Base-by-base conservation (phyloP, 352 stramenopile genomes). In the Globisporangium yorkense region DNA sequence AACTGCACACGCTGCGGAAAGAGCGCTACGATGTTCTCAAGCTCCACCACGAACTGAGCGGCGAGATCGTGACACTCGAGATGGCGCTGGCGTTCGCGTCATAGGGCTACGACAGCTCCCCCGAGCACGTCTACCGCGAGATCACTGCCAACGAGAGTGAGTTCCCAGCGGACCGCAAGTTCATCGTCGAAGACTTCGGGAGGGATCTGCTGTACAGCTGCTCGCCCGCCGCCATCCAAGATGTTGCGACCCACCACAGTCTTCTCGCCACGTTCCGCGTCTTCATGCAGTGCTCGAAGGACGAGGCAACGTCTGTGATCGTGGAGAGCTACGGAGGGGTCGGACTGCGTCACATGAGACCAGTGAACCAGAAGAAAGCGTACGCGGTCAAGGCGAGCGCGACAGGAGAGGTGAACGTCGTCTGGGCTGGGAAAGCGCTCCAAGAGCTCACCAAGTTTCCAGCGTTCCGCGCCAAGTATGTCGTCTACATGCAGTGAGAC, bases 401-500 rank as follows among this genome's bases (percentile, higher is more conserved):
- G 13, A 21, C 13, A 1, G 24, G 45, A 27, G 15, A 27, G 15
- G 18, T 12, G 13, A 48, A 46, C 51, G 37, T 49, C 39, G n/a
- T 47, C 13, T 56, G 51, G 51, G 47, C 35, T 18, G 51, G 51
- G 16, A 20, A 56, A 37, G 35, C 51, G 20, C 51, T 56, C 35
- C 20, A 31, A 4, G 16, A 48, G 8, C 37, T 56, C 15, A 1
- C 51, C 20, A 24, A 31, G 39, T 56, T 46, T 24, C 51, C 51
- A 13, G 41, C 35, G 35, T 48, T 56, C 33, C 51, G 51, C 29
- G 20, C 51, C 20, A 56, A 56, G 12, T 56, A 27, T 5, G 51
- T 48, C 20, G 35, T 56, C 51, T 56, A 48, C 20, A 37, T 47
- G 51, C 51, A 47, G 20, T 56, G 51, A 35, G 51, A 56, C 2